phyloP scores from a whole-genome alignment of 1,284 basidiomycete genomes.

The Boletus calvinii region DNA sequence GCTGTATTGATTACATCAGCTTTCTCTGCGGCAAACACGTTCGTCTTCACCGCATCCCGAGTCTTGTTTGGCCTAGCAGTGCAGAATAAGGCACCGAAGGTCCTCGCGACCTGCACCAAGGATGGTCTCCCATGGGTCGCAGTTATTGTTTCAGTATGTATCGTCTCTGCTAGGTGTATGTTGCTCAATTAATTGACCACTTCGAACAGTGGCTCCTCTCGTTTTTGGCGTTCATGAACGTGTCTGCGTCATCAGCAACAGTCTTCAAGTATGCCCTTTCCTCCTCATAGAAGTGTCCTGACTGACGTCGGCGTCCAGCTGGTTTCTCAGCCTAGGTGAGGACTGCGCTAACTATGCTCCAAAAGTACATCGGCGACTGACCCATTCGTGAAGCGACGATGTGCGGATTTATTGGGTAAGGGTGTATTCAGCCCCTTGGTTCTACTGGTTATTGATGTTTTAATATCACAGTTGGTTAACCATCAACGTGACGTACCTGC shows the following conservation, averaged over 20 bases:
- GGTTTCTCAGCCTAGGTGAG: constrained; percentile 48
- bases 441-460: not conserved
- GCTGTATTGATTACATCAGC: constrained; percentile 68
- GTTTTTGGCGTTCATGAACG: constrained; percentile 25
- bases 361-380: not conserved
- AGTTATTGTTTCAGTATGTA: constrained; percentile 7
- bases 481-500: constrained; percentile 50
- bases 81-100: constrained; percentile 67
- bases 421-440: not conserved
- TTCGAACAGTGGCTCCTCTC: constrained; percentile 39
- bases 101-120: constrained; percentile 62
- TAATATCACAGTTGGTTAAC: constrained; percentile 36
- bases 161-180: not conserved
- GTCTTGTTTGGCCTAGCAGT: constrained; percentile 81
- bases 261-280: constrained; percentile 26
- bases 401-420: constrained; percentile 46
- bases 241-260: constrained; percentile 17
- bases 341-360: not conserved
- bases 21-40: constrained; percentile 83
- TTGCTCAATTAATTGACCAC: constrained; percentile 26
- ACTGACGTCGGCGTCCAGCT: constrained; percentile 28
- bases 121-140: constrained; percentile 25
- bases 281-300: not conserved
- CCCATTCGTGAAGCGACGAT: constrained; percentile 37
- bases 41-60: constrained; percentile 79